These are phyloP conservation scores for Didymellaceae sp. DNA, from an alignment of 2,329 filamentous ascomycete genomes.

Conservation along the genomic window DNA sequence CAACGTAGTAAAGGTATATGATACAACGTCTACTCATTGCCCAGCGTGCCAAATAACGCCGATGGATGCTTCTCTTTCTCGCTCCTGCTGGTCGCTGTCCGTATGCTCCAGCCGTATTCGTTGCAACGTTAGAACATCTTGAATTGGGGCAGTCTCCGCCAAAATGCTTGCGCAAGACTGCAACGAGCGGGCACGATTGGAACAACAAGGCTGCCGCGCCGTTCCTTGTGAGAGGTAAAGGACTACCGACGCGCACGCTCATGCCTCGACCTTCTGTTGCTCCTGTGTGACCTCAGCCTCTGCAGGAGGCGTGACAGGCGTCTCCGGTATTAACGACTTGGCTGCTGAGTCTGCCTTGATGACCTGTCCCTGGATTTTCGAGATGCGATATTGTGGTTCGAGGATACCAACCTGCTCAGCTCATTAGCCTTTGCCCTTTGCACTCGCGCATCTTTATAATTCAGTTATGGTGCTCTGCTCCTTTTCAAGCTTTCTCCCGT, in stretches of 20 bases:
- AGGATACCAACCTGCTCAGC: slow-evolving; percentile 41
- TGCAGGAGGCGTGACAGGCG: slow-evolving; percentile 5
- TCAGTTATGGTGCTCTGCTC: background rate
- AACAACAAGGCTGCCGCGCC: background rate
- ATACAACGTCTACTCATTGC: slow-evolving; percentile 2
- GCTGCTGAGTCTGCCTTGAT: slow-evolving; percentile 39
- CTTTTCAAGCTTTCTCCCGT: background rate
- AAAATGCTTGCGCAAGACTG: background rate
- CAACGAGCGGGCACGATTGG: background rate
- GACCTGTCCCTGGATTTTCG: slow-evolving; percentile 42
- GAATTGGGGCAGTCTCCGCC: no score
- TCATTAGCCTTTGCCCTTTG: background rate
- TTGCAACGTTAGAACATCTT: no score
- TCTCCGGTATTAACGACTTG: slow-evolving; percentile 35
- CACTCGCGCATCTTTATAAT: no score
- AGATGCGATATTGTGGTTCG: slow-evolving; percentile 46
- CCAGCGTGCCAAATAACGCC: slow-evolving; percentile 2
- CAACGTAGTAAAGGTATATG: background rate
- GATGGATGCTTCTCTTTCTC: background rate
- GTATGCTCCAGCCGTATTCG: no score
- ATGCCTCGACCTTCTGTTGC: slow-evolving; percentile 15
- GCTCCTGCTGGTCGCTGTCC: background rate
- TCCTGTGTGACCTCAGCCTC: slow-evolving; percentile 15
- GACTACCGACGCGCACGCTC: background rate
- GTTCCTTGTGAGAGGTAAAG: no score